These are phyloP conservation scores for Cephaloascus albidus DNA, from an alignment of 805 yeast species.

Conservation along the genomic window DNA sequence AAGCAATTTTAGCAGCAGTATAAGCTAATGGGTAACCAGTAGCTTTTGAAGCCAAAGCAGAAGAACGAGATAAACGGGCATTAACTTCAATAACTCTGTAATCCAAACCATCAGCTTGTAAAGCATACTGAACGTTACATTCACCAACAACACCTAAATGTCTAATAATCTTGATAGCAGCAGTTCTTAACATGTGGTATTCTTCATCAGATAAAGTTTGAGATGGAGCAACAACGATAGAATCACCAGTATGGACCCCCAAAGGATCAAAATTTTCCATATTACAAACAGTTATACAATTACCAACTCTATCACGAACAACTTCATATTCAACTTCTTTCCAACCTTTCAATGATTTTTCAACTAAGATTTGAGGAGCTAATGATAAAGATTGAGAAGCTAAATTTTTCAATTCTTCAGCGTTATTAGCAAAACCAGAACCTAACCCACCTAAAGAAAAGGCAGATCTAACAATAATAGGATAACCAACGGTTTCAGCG, in stretches of 20 bases:
- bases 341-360: slow-evolving; percentile 97
- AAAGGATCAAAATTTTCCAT: slow-evolving; percentile 99
- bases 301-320: slow-evolving; percentile 90
- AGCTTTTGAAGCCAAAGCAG: slow-evolving; percentile 97
- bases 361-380: slow-evolving; percentile 93
- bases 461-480: slow-evolving; percentile 95
- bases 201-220: slow-evolving; percentile 96
- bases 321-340: slow-evolving; percentile 98
- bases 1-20: slow-evolving; percentile 95
- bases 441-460: slow-evolving; percentile 97
- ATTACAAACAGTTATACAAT: slow-evolving; percentile 97
- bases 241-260: slow-evolving; percentile 98
- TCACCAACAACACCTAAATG: slow-evolving; percentile 99
- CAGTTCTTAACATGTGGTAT: slow-evolving; percentile 94
- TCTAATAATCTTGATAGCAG: slow-evolving; percentile 95
- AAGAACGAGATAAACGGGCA: slow-evolving; percentile 93
- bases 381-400: slow-evolving; percentile 83
- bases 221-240: slow-evolving; percentile 97
- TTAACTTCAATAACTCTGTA: slow-evolving; percentile 96
- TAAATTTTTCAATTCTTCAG: slow-evolving; percentile 73
- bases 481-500: slow-evolving; percentile 83
- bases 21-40: slow-evolving; percentile 98
- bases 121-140: slow-evolving; percentile 95
- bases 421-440: slow-evolving; percentile 89
- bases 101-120: slow-evolving; percentile 92